These are phyloP conservation scores for Penicillium herquei DNA, from an alignment of 495 filamentous ascomycete genomes.

Conservation along the genomic window DNA sequence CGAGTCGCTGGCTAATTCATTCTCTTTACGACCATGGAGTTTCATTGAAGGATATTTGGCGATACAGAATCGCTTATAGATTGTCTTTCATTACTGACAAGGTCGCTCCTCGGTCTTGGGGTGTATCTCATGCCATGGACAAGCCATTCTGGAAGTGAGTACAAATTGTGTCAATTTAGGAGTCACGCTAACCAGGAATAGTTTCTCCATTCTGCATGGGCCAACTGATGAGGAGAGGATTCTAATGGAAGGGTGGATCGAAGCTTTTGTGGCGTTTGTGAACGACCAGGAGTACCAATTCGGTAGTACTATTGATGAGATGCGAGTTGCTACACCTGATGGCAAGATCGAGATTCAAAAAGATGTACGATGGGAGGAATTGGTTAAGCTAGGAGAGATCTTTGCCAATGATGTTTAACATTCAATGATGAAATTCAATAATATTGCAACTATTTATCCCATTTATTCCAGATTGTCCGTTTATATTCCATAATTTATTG, in stretches of 20 bases:
- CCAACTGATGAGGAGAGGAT: constrained; percentile 15
- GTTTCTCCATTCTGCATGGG: constrained; percentile 30
- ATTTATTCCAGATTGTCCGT: too few species aligned
- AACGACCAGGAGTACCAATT: constrained; percentile 15
- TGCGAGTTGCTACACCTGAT: constrained; percentile 21
- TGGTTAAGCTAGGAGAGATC: constrained; percentile 6
- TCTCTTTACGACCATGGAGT: constrained; percentile 20
- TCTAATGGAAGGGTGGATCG: constrained; percentile 29
- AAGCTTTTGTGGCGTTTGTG: constrained; percentile 24
- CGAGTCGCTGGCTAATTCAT: constrained; percentile 26
- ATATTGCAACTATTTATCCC: too few species aligned
- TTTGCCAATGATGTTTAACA: constrained; percentile 15
- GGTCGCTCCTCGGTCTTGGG: constrained; percentile 20
- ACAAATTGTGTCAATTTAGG: too few species aligned
- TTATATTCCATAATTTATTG: too few species aligned
- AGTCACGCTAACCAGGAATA: not conserved
- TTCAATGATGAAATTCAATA: not conserved
- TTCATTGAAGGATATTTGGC: constrained; percentile 23
- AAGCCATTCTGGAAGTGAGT: constrained; percentile 30
- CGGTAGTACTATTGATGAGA: constrained; percentile 18
- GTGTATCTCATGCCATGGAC: constrained; percentile 30
- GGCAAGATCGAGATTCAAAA: constrained; percentile 24
- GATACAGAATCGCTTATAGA: constrained; percentile 25
- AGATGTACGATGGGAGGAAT: constrained; percentile 20
- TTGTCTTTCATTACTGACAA: constrained; percentile 28